phyloP scores from a whole-genome alignment of 2,329 filamentous ascomycete species.

The Fusarium avenaceum region DNA sequence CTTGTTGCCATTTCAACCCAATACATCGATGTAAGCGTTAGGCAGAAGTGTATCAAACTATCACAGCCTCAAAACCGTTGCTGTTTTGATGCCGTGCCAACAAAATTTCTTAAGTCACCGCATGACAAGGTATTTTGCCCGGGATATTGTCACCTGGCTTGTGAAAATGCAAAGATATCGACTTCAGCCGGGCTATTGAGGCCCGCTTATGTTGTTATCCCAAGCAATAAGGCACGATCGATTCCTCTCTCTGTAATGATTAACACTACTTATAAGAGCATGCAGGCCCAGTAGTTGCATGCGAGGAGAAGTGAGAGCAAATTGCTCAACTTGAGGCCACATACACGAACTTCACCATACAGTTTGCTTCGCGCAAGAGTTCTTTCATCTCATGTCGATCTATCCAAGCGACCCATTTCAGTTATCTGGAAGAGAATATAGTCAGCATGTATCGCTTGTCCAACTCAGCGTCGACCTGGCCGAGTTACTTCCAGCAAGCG shows the following conservation, averaged over 20 bases:
- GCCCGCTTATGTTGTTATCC: conserved; percentile 10
- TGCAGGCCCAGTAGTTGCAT: background rate
- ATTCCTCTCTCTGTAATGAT: background rate
- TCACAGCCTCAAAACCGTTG: conserved; percentile 1
- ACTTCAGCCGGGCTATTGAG: conserved; percentile 23
- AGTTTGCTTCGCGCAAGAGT: conserved; percentile 12
- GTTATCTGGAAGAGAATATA: conserved; percentile 15
- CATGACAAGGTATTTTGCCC: conserved; percentile 1
- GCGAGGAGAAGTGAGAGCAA: background rate
- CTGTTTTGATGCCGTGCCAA: background rate
- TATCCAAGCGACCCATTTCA: conserved; percentile 8
- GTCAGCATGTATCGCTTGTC: conserved; percentile 29
- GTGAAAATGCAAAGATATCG: background rate
- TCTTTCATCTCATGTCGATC: conserved; percentile 40
- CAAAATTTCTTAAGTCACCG: conserved; percentile 3
- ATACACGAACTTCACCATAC: conserved; percentile 2
- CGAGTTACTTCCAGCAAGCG: conserved; percentile 42
- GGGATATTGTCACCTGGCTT: background rate
- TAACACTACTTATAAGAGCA: conserved; percentile 23
- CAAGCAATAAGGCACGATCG: background rate
- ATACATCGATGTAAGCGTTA: conserved; percentile 17
- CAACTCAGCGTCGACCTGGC: conserved; percentile 31
- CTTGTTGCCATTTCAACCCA: conserved; percentile 27
- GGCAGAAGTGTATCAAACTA: conserved; percentile 31
- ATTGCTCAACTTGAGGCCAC: conserved; percentile 2